Evolutionary conservation across 139 green algal species (phyloP).

Genomic region (Eudorina sp.): DNA sequence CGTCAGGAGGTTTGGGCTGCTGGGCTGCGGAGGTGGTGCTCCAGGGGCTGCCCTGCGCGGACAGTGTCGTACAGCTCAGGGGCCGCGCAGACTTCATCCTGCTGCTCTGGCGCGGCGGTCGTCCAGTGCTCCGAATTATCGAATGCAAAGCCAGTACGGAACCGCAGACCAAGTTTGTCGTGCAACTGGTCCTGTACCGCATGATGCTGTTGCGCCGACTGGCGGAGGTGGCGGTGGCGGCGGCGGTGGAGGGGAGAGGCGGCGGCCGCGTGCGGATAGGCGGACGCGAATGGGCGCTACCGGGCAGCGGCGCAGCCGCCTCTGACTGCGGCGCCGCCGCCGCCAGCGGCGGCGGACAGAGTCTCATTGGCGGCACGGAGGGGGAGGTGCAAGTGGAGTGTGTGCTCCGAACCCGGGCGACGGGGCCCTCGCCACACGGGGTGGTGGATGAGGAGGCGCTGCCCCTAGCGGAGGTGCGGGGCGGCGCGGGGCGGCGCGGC

Average conservation of each 20-base stretch:
- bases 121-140: constrained; percentile 28
- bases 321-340: too few relatives aligned
- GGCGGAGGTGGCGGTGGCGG: too few relatives aligned
- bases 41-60: neutral
- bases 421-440: neutral
- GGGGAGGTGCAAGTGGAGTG: constrained; percentile 18
- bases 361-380: neutral
- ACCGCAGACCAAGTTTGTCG: constrained; percentile 9
- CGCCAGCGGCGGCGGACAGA: too few relatives aligned
- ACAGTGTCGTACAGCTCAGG: neutral
- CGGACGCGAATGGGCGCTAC: neutral
- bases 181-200: constrained; percentile 32
- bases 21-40: constrained; percentile 37
- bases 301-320: too few relatives aligned
- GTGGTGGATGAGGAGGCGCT: neutral
- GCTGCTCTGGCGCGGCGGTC: constrained; percentile 37
- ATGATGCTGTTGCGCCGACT: constrained; percentile 13
- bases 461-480: neutral
- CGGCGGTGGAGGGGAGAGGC: too few relatives aligned
- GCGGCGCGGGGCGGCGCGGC: neutral
- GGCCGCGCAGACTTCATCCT: constrained; percentile 39
- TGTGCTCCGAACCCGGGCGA: neutral
- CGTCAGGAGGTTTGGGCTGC: neutral
- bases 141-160: constrained; percentile 40
- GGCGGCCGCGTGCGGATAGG: neutral